Percentiles rank a stretch among this genome's conserved stretches.
Evolutionary conservation across 495 filamentous ascomycete species (phyloP).

Genomic region (Recurvomyces mirabilis): DNA sequence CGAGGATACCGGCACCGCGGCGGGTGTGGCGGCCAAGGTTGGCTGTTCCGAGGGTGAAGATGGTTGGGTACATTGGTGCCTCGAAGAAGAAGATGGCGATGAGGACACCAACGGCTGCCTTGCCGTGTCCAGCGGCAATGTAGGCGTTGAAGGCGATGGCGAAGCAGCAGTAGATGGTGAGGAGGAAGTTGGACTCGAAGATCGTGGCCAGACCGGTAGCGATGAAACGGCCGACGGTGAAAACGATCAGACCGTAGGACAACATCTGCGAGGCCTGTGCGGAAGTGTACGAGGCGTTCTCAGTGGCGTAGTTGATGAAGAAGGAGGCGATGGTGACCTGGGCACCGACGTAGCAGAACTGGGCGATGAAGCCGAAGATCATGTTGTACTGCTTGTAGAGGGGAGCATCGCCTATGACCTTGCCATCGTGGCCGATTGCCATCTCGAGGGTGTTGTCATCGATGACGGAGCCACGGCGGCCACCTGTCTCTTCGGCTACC

Average conservation of each 20-base stretch:
- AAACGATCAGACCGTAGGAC: slow-evolving; percentile 45
- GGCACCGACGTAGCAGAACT: slow-evolving; percentile 64
- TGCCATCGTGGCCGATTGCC: slow-evolving; percentile 13
- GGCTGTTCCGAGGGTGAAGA: slow-evolving; percentile 49
- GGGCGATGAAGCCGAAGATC: slow-evolving; percentile 51
- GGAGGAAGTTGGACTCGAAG: slow-evolving; percentile 19
- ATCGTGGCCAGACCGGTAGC: slow-evolving; percentile 13
- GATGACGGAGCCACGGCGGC: slow-evolving; percentile 6
- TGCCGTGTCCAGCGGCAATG: slow-evolving; percentile 22
- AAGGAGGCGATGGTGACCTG: slow-evolving; percentile 57
- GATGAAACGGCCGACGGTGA: slow-evolving; percentile 44
- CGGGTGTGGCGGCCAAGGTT: slow-evolving; percentile 51
- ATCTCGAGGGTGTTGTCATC: slow-evolving; percentile 12
- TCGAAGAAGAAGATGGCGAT: slow-evolving; percentile 51
- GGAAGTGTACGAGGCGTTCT: slow-evolving; percentile 32
- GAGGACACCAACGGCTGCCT: slow-evolving; percentile 44
- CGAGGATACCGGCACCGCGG: slow-evolving; percentile 45
- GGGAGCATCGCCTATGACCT: slow-evolving; percentile 17
- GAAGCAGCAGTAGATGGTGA: slow-evolving; percentile 18
- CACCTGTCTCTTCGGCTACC: slow-evolving; percentile 12
- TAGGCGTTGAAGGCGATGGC: slow-evolving; percentile 35
- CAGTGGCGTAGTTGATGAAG: slow-evolving; percentile 48
- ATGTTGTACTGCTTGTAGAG: slow-evolving; percentile 32
- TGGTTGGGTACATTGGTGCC: slow-evolving; percentile 51
- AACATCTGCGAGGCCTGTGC: slow-evolving; percentile 41